These are phyloP conservation scores for Lepiota venenata DNA, from an alignment of 768 basidiomycete genomes.

Conservation along the genomic window DNA sequence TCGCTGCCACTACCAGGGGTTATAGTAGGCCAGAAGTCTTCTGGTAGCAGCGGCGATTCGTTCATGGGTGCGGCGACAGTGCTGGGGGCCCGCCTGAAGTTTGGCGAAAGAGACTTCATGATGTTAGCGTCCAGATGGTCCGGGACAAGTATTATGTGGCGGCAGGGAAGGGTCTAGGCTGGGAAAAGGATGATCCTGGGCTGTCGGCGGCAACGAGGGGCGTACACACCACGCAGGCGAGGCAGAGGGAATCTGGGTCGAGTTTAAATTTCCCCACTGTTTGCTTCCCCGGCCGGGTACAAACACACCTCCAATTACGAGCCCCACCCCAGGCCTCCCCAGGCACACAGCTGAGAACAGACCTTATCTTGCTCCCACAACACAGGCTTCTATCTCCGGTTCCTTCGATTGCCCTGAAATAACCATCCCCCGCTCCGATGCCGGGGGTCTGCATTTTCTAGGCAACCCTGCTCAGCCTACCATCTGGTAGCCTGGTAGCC, in stretches of 20 bases:
- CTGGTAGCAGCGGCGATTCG: not conserved
- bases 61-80: not conserved
- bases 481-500: too few species aligned
- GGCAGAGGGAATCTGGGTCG: not conserved
- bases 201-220: slow-evolving; percentile 2
- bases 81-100: not conserved
- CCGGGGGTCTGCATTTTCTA: not conserved
- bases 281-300: slow-evolving; percentile 3
- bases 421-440: not conserved
- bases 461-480: too few species aligned
- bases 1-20: not conserved
- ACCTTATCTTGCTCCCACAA: slow-evolving; percentile 6
- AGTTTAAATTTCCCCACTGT: slow-evolving; percentile 8
- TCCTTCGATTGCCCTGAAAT: not conserved
- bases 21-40: not conserved
- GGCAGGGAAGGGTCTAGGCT: not conserved
- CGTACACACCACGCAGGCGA: slow-evolving; percentile 6
- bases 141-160: not conserved
- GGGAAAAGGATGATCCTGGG: not conserved
- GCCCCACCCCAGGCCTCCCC: slow-evolving; percentile 4
- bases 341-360: not conserved
- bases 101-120: slow-evolving; percentile 1
- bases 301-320: slow-evolving; percentile 1
- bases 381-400: slow-evolving; percentile 2
- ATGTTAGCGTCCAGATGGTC: not conserved